Base-by-base conservation (phyloP, 805 yeast genomes). In the Brettanomyces nanus region DNA sequence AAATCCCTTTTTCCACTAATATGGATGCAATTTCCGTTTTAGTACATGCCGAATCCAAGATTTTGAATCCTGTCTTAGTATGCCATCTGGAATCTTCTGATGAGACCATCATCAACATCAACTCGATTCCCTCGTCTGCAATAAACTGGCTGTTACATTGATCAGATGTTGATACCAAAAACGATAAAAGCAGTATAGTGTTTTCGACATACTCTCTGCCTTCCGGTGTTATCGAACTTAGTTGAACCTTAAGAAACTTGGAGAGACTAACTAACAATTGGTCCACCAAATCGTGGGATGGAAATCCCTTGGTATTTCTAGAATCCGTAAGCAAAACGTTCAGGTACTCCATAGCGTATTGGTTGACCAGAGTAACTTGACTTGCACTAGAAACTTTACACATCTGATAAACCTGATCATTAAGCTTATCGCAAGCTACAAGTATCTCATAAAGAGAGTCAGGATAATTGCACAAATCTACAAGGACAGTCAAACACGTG, bases 191-290 rank as follows among this genome's bases (percentile, higher is more conserved):
- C 11, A 41, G 39, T 2, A 47, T 33, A 11, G 37, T 6, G 33
- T 50, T 48, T 17, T 45, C 52, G 9, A 38, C 20, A 22, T 36
- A 45, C 34, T 47, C 54, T 30, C 44, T 37, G 13, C 26, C 11
- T n/a, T 45, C 48, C 46, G n/a, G 49, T 26, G 3, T 48, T 19
- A 28, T 43, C 41, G 3, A 13, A 9, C 4, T 36, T 32, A 18
- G 6, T 3, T 25, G 20, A 7, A 15, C 14, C 14, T 15, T n/a
- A 9, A 9, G 14, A 9, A 15, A n/a, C 31, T n/a, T 28, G 9
- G 31, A 28, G 7, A 28, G 14, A 9, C 14, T n/a, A 9, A 28
- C 31, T 28, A 28, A 14, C 31, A 28, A 15, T 9, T 9, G 9
- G 18, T 28, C 31, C 14, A 28, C n/a, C 9, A 28, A 7, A 23